Evolutionary conservation across 2,329 filamentous ascomycete genomes (phyloP), one percentile per base, ranked within the genome.

Genomic region (Fusarium acutatum): DNA sequence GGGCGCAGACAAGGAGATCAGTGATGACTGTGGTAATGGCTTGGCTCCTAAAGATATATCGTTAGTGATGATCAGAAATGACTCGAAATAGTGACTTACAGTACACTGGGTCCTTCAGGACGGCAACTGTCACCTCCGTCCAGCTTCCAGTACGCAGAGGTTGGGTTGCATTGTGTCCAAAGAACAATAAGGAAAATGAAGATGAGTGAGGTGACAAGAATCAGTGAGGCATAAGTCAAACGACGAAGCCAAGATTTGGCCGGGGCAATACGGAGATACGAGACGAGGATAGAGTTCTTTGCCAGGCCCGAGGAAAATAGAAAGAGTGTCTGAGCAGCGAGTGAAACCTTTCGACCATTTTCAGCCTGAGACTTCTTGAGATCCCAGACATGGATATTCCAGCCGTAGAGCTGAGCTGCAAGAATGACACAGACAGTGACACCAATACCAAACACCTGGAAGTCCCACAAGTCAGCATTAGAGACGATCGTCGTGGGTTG

Each of bases 201-300:
- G 26, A 79, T 81, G 8, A 78, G 57, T 7, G 78, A 43, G 6
- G 76, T 74, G 3, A 84, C 78, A 3, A 81, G 52, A 15, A 20
- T 69, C 11, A 83, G 78, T 3, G 78, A 69, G 7, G 34, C 69
- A 66, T 74, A 75, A 0, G 81, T 83, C n/a, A 80, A 61, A 5
- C 77, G 77, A 10, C 79, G 78, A 52, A 84, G 83, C 78, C 73
- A 77, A 5, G 80, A 80, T 8, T 75, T 69, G 15, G 67, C 57
- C 0, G 80, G 79, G 3, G 82, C 83, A n/a, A 85, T 81, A 17
- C 83, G 78, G 6, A 84, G 76, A 64, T 85, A 85, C 35, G 81
- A 82, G 7, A 80, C 63, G 6, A 85, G 77, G 35, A 85, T 85
- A 3, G 83, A 85, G 6, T 81, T 60, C 64, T 85, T 85, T 24